Base-by-base conservation (phyloP, 176 grass and related monocot species). In the Zoysia japonica region DNA sequence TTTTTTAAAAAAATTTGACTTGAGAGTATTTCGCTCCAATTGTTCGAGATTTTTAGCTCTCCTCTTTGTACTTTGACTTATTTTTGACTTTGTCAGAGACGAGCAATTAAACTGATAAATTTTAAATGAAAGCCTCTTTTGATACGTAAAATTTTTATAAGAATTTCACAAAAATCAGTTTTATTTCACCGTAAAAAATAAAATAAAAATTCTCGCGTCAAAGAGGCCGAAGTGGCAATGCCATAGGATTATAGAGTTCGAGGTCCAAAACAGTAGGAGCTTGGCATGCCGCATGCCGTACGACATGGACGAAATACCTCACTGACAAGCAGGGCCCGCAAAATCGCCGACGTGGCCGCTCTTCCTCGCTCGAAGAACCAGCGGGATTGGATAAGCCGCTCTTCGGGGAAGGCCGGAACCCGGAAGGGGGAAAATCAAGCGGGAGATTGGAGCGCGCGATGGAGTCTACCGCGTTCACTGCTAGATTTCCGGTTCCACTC, bases 401-500 rank as follows among this genome's bases (percentile, higher is more conserved):
- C 17, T n/a, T n/a, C 13, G 64, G 17, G 19, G 17, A 57, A 19
- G 28, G 28, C 8, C 54, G 19, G 65, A 19, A 28, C 28, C 28
- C 28, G 28, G 11, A 11, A 61, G 37, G 50, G 43, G 45, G 6
- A 9, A 36, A 36, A 61, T 61, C 59, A 43, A 68, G 14, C 75
- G 76, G 39, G 36, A 77, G 55, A 61, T 74, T 74, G 11, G 46
- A 62, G 8, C 47, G 5, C 72, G 68, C 20, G 56, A 92, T 90
- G 92, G 92, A 88, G 83, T 76, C 88, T 68, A 59, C 80, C 16
- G 38, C 16, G 59, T 64, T 78, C 62, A 86, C 85, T 72, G 77
- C 76, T 39, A 82, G 43, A 78, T 64, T 54, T 20, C 77, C 76
- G 67, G 47, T 72, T 44, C 39, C 79, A 66, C 40, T 16, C 55